A percentile compares a stretch with the other conserved stretches of the same genome.
These are phyloP conservation scores for Capsicum rhomboideum DNA, from an alignment of 257 asterid genomes.

Conservation along the genomic window DNA sequence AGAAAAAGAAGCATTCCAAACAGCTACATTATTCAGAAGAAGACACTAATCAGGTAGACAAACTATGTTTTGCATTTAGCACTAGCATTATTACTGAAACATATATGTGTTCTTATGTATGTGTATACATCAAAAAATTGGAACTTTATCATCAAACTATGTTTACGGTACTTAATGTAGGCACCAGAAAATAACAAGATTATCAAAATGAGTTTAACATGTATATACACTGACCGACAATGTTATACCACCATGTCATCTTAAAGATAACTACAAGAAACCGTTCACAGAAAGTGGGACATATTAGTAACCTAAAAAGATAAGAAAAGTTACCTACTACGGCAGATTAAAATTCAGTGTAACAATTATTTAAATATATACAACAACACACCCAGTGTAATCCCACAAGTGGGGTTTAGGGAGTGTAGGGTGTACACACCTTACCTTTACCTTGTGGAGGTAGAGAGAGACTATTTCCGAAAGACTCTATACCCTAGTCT, in stretches of 20 bases:
- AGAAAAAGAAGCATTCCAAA: neutral
- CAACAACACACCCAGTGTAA: neutral
- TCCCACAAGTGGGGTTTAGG: too few relatives aligned
- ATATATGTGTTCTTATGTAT: neutral
- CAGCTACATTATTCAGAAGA: neutral
- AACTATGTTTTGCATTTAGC: too few relatives aligned
- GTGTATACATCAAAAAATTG: neutral
- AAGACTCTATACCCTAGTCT: slow-evolving; percentile 42
- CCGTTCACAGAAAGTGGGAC: neutral
- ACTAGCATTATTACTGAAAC: too few relatives aligned
- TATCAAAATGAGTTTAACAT: neutral
- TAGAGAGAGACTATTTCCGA: neutral
- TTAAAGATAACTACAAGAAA: neutral
- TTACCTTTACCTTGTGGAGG: neutral
- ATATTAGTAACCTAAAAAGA: neutral
- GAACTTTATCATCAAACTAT: neutral
- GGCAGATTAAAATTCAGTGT: neutral
- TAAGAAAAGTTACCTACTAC: neutral
- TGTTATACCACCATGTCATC: neutral
- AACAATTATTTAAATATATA: neutral
- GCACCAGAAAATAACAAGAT: neutral
- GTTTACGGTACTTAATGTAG: neutral
- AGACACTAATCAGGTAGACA: neutral
- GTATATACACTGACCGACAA: neutral
- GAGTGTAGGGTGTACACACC: neutral